phyloP scores from a whole-genome alignment of 2,329 filamentous ascomycete genomes.

The Endocalyx cinctus region DNA sequence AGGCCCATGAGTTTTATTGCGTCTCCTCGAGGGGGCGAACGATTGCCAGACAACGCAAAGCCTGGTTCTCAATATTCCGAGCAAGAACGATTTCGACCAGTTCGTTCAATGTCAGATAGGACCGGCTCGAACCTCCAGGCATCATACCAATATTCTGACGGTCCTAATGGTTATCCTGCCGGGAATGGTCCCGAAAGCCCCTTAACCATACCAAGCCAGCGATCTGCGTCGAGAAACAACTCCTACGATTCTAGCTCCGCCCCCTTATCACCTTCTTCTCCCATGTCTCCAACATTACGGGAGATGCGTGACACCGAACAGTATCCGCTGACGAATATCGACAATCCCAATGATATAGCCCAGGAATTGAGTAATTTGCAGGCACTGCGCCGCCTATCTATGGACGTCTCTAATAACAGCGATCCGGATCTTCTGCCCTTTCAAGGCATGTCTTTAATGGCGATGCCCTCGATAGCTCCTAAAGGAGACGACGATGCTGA shows the following conservation, averaged over 20 bases:
- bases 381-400: slow-evolving; percentile 85
- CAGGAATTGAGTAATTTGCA: slow-evolving; percentile 91
- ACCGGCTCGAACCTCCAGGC: slow-evolving; percentile 22
- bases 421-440: slow-evolving; percentile 75
- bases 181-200: slow-evolving; percentile 42
- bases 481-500: slow-evolving; percentile 76
- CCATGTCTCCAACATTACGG: slow-evolving; percentile 49
- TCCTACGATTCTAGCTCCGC: slow-evolving; percentile 32
- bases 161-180: slow-evolving; percentile 28
- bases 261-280: slow-evolving; percentile 25
- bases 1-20: slow-evolving; percentile 74
- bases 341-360: slow-evolving; percentile 81
- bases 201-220: slow-evolving; percentile 34
- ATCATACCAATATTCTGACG: slow-evolving; percentile 10
- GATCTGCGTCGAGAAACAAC: slow-evolving; percentile 24
- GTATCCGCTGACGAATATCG: slow-evolving; percentile 84
- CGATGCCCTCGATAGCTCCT: slow-evolving; percentile 69
- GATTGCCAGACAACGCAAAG: slow-evolving; percentile 33
- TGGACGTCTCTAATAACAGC: slow-evolving; percentile 75
- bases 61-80: slow-evolving; percentile 27
- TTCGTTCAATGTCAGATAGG: slow-evolving; percentile 44
- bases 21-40: slow-evolving; percentile 50
- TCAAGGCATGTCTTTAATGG: slow-evolving; percentile 57
- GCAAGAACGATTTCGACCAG: slow-evolving; percentile 37
- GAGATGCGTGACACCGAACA: slow-evolving; percentile 62